Evolutionary conservation across 306 rosid species (phyloP).

Genomic region (Morella rubra): DNA sequence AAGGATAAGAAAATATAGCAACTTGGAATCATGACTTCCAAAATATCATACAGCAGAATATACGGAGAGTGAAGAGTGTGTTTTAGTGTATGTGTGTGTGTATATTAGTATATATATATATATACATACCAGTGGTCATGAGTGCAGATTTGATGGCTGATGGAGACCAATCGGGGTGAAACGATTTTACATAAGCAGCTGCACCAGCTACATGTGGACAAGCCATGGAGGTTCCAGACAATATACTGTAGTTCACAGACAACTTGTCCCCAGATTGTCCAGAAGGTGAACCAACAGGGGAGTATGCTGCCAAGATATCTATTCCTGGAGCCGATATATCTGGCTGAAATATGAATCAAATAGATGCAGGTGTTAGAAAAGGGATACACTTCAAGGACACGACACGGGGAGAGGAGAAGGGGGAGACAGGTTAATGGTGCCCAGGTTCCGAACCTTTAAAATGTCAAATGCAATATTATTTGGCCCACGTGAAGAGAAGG

Average conservation of each 20-base stretch:
- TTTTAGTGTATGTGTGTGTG: too few relatives aligned
- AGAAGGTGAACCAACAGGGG: conserved; percentile 20
- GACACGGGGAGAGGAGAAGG: neutral
- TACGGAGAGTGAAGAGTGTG: too few relatives aligned
- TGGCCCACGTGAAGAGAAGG: conserved; percentile 44
- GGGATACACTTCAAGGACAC: neutral
- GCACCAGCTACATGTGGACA: conserved; percentile 37
- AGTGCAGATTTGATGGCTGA: conserved; percentile 34
- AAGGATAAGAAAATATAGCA: neutral
- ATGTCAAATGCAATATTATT: conserved; percentile 17
- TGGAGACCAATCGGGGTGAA: conserved; percentile 35
- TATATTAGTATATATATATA: too few relatives aligned
- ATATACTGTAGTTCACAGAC: conserved; percentile 4
- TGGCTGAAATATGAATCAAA: conserved; percentile 15
- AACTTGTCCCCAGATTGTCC: neutral
- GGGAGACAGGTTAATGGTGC: too few relatives aligned
- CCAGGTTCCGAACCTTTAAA: conserved; percentile 10
- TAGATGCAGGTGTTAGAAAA: neutral
- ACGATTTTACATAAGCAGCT: conserved; percentile 31
- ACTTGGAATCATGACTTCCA: neutral
- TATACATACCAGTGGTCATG: conserved; percentile 19
- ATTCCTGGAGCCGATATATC: conserved; percentile 39
- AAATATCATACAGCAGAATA: too few relatives aligned
- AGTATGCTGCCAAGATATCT: conserved; percentile 34
- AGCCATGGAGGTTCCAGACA: conserved; percentile 43